A percentile compares a stretch with the other conserved stretches of the same genome.
phyloP scores from a whole-genome alignment of 257 asterid genomes.

The Salvia rosmarinus region DNA sequence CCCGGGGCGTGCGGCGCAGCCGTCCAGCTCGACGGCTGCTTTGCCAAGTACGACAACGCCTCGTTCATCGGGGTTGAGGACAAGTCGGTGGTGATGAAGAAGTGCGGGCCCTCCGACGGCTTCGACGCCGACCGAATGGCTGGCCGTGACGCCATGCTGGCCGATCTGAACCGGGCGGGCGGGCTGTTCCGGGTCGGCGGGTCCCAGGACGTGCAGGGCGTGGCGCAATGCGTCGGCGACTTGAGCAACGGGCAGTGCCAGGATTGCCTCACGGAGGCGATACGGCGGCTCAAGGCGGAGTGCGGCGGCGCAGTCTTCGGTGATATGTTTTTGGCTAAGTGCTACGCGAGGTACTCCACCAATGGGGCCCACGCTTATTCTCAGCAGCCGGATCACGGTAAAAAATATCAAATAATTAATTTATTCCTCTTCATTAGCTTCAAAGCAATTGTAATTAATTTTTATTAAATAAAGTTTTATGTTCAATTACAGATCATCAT shows the following conservation, averaged over 20 bases:
- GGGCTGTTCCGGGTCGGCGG: conserved; percentile 82
- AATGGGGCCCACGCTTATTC: conserved; percentile 60
- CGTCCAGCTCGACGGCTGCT: conserved; percentile 80
- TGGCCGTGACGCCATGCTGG: conserved; percentile 74
- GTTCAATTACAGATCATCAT: conserved; percentile 25
- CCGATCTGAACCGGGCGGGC: conserved; percentile 59
- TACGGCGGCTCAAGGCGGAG: conserved; percentile 71
- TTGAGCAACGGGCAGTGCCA: conserved; percentile 82
- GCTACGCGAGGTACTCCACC: conserved; percentile 87
- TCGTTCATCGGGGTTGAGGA: conserved; percentile 82
- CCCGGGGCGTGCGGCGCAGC: conserved; percentile 76
- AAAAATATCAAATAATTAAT: background rate
- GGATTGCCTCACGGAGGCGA: conserved; percentile 82
- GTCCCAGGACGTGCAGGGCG: conserved; percentile 69
- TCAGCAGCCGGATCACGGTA: conserved; percentile 59
- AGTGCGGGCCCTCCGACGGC: conserved; percentile 88
- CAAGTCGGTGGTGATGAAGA: conserved; percentile 76
- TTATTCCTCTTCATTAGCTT: background rate
- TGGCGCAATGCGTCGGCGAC: conserved; percentile 96
- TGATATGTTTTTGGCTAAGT: conserved; percentile 85
- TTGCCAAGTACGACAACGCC: conserved; percentile 74
- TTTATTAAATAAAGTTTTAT: background rate
- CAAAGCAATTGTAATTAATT: background rate
- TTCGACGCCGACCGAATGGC: conserved; percentile 46
- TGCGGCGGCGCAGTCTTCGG: conserved; percentile 94